A percentile compares a stretch with the other conserved stretches of the same genome.
Conservation (phyloP, 805 yeast species). For the Millerozyma miso region DNA sequence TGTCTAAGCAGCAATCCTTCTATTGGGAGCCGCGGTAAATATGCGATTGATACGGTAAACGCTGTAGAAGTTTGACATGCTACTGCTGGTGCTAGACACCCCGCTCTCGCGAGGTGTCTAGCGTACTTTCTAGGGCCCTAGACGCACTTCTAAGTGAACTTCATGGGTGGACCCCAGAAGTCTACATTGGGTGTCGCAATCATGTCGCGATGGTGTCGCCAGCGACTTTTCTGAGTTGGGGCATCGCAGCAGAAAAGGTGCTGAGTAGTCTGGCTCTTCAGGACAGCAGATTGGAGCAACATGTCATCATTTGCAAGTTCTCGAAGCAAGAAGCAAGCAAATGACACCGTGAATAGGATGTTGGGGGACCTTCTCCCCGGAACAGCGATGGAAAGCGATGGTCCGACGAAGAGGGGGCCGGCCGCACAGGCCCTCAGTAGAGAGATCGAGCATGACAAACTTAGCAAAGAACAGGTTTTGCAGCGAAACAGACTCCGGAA, state of each 20-base stretch:
- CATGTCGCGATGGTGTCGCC: too few species aligned
- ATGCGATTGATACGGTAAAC: too few species aligned
- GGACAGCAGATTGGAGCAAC: background rate
- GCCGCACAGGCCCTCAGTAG: slow-evolving; percentile 17
- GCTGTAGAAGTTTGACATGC: too few species aligned
- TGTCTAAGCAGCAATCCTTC: too few species aligned
- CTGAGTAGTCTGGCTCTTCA: background rate
- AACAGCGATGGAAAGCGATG: background rate
- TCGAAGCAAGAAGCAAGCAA: slow-evolving; percentile 29
- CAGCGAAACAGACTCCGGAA: slow-evolving; percentile 17
- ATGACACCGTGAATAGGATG: slow-evolving; percentile 39
- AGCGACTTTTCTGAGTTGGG: too few species aligned
- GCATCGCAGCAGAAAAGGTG: background rate
- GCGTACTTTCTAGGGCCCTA: too few species aligned
- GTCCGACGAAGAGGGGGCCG: background rate
- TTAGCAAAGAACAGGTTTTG: slow-evolving; percentile 12
- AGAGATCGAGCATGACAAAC: slow-evolving; percentile 10
- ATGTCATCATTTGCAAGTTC: slow-evolving; percentile 22
- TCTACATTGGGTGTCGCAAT: too few species aligned
- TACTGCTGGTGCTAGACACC: too few species aligned
- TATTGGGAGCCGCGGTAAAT: too few species aligned
- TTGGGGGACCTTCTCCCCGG: slow-evolving; percentile 12
- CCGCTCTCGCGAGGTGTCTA: too few species aligned
- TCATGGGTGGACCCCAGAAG: too few species aligned
- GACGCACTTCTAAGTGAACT: too few species aligned